Evolutionary conservation across 306 rosid genomes (phyloP).

Genomic region (Glycyrrhiza uralensis): DNA sequence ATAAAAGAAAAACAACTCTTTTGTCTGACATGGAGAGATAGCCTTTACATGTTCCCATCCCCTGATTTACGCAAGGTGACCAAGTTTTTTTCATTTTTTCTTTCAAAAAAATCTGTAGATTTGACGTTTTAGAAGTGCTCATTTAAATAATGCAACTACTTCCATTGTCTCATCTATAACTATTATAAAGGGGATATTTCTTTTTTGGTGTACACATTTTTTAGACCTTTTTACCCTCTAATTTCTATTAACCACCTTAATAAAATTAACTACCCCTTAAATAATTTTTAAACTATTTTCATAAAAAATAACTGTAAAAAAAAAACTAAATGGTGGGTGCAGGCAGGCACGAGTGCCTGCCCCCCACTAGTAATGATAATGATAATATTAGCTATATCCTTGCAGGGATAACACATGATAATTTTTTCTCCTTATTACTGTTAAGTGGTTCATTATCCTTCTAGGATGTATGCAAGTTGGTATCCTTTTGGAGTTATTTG

Average conservation of each 20-base stretch:
- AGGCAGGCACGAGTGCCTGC: no score
- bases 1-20: constrained; percentile 4
- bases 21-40: constrained; percentile 23
- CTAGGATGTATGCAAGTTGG: constrained; percentile 20
- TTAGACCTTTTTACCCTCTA: no score
- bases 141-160: constrained; percentile 23
- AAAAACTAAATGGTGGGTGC: no score
- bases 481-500: constrained; percentile 32
- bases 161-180: constrained; percentile 26
- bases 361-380: no score
- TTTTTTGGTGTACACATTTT: no score
- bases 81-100: not conserved
- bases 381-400: constrained; percentile 13
- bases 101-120: constrained; percentile 12
- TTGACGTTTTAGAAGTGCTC: constrained; percentile 29
- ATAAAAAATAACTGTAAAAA: no score
- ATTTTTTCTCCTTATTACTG: not conserved
- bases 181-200: no score
- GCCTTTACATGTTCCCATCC: not conserved
- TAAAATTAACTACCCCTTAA: no score
- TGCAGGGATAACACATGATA: not conserved
- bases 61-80: constrained; percentile 17
- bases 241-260: no score
- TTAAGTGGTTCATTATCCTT: constrained; percentile 21
- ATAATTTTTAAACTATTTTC: no score